These are phyloP conservation scores for Sporodiniella umbellata DNA, from an alignment of 371 early-diverging fungal genomes.

Conservation along the genomic window DNA sequence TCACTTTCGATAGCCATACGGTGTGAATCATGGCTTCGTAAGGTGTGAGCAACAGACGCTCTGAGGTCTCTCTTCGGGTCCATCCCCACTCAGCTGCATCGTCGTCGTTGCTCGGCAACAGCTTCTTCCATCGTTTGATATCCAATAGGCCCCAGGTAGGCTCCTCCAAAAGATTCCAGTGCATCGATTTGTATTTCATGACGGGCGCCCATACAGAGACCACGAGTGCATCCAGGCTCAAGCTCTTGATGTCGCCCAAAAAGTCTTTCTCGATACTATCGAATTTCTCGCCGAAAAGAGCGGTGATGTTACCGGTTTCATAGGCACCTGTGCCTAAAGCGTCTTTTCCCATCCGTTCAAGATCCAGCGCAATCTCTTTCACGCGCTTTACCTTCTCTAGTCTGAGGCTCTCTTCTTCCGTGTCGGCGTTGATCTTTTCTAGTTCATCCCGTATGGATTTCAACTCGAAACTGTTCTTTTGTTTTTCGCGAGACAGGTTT, in stretches of 20 bases:
- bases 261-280: constrained; percentile 48
- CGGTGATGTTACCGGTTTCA: constrained; percentile 42
- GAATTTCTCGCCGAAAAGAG: constrained; percentile 55
- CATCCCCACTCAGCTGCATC: constrained; percentile 13
- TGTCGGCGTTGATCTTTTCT: constrained; percentile 29
- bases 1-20: constrained; percentile 74
- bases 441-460: constrained; percentile 41
- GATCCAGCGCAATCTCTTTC: constrained; percentile 46
- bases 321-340: constrained; percentile 40
- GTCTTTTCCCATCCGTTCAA: constrained; percentile 40
- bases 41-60: constrained; percentile 48
- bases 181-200: constrained; percentile 45
- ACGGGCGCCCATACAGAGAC: constrained; percentile 63
- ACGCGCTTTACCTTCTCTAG: constrained; percentile 43
- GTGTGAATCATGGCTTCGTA: constrained; percentile 77
- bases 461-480: constrained; percentile 37
- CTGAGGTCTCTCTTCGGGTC: constrained; percentile 10
- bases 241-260: constrained; percentile 45
- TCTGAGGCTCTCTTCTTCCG: constrained; percentile 36
- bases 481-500: constrained; percentile 58
- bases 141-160: constrained; percentile 54
- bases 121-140: constrained; percentile 52
- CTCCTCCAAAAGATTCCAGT: constrained; percentile 69
- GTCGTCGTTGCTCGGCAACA: constrained; percentile 41
- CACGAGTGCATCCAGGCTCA: constrained; percentile 66